phyloP scores from a whole-genome alignment of 768 basidiomycete species.

The Podaxis sp. region DNA sequence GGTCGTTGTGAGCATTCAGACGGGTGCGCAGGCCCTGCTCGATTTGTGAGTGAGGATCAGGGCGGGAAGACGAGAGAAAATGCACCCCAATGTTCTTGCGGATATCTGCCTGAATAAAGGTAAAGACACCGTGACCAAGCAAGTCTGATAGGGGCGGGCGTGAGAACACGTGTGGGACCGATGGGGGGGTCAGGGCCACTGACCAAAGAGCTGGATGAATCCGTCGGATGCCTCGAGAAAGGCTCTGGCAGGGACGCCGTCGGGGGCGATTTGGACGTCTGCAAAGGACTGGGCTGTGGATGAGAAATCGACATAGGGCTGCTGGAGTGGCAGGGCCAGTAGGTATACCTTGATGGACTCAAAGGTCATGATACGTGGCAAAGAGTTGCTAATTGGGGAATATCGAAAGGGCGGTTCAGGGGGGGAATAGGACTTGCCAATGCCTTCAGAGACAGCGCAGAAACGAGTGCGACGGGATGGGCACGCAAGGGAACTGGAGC shows the following conservation, averaged over 20 bases:
- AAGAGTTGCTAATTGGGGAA: neutral
- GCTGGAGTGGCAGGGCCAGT: neutral
- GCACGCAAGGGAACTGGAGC: slow-evolving; percentile 66
- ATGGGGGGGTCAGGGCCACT: slow-evolving; percentile 18
- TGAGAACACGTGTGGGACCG: slow-evolving; percentile 15
- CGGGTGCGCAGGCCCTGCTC: slow-evolving; percentile 62
- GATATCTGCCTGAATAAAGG: slow-evolving; percentile 72
- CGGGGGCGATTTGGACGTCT: slow-evolving; percentile 73
- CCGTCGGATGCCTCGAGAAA: slow-evolving; percentile 93
- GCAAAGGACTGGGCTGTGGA: slow-evolving; percentile 68
- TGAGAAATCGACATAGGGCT: neutral
- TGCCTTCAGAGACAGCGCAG: neutral
- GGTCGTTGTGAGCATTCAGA: slow-evolving; percentile 39
- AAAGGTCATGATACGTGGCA: neutral
- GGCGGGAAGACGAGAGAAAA: slow-evolving; percentile 22
- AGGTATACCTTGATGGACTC: slow-evolving; percentile 7
- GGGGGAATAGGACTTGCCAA: neutral
- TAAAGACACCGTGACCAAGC: slow-evolving; percentile 66
- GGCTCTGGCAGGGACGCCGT: slow-evolving; percentile 73
- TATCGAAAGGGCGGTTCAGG: neutral
- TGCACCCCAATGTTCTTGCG: slow-evolving; percentile 60
- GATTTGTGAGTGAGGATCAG: slow-evolving; percentile 7
- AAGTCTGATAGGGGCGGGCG: slow-evolving; percentile 46
- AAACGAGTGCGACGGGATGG: slow-evolving; percentile 43
- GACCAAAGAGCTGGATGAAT: slow-evolving; percentile 71